Evolutionary conservation across 2,329 filamentous ascomycete species (phyloP).

Genomic region (Pseudogymnoascus sp.): DNA sequence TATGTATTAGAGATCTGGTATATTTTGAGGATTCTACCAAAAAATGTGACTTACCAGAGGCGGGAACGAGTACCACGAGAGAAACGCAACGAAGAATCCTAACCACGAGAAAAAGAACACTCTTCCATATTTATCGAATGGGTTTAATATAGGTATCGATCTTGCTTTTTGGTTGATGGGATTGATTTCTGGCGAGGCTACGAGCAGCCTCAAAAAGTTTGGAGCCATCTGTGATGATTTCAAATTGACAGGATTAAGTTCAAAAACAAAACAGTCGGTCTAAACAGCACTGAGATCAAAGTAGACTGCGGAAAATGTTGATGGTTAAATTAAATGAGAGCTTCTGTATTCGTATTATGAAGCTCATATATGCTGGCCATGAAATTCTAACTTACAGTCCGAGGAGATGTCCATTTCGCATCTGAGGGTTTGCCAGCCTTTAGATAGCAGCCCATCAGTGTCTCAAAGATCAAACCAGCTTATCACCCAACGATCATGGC

Average conservation of each 20-base stretch:
- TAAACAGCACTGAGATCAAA: background rate
- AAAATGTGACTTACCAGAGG: constrained; percentile 38
- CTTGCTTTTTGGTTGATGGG: constrained; percentile 78
- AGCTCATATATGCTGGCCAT: constrained; percentile 1
- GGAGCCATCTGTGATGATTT: background rate
- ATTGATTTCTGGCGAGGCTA: constrained; percentile 51
- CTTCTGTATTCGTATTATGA: background rate
- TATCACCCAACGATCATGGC: background rate
- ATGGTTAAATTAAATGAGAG: background rate
- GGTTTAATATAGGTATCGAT: constrained; percentile 73
- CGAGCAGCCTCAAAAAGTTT: background rate
- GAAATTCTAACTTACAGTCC: background rate
- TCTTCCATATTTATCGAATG: constrained; percentile 71
- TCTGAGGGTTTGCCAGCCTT: background rate
- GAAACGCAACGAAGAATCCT: constrained; percentile 81
- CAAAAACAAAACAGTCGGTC: background rate
- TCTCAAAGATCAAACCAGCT: background rate
- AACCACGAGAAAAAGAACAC: constrained; percentile 90
- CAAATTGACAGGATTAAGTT: background rate
- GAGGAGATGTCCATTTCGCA: background rate
- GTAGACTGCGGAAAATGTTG: background rate
- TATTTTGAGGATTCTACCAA: background rate
- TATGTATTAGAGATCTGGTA: background rate
- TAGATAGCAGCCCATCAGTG: background rate
- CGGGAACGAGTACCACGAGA: constrained; percentile 76